These are phyloP conservation scores for Prunus armeniaca DNA, from an alignment of 306 rosid genomes.

Conservation along the genomic window DNA sequence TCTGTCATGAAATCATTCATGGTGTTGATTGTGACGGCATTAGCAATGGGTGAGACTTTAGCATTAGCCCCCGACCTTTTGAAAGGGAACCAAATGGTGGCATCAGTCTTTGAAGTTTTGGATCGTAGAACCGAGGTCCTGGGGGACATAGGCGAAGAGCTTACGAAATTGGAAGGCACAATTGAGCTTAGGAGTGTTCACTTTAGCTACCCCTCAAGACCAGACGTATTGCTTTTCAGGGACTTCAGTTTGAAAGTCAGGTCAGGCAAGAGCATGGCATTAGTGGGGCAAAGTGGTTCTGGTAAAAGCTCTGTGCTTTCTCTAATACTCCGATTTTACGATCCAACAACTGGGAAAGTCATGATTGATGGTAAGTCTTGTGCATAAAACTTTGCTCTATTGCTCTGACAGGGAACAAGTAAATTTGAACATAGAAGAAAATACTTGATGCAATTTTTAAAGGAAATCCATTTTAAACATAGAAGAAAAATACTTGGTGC, in stretches of 20 bases:
- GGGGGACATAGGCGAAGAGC: constrained; percentile 67
- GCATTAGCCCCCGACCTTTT: constrained; percentile 91
- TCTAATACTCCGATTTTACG: constrained; percentile 83
- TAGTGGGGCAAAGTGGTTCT: constrained; percentile 96
- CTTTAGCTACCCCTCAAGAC: constrained; percentile 89
- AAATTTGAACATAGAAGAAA: too few relatives aligned
- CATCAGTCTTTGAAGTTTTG: constrained; percentile 80
- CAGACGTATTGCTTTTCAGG: constrained; percentile 73
- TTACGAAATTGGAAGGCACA: constrained; percentile 68
- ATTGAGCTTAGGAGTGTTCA: constrained; percentile 73
- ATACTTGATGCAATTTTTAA: too few relatives aligned
- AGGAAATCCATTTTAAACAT: too few relatives aligned
- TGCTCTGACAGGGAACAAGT: too few relatives aligned
- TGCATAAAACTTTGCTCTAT: background rate
- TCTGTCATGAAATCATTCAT: constrained; percentile 93
- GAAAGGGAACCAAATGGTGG: constrained; percentile 94
- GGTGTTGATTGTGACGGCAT: constrained; percentile 85
- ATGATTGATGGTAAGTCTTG: constrained; percentile 75
- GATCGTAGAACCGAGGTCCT: constrained; percentile 66
- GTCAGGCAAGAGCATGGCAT: constrained; percentile 73
- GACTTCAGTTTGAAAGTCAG: constrained; percentile 77
- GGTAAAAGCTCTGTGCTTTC: constrained; percentile 98
- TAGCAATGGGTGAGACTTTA: constrained; percentile 91
- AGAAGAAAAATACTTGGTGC: too few relatives aligned
- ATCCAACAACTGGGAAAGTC: constrained; percentile 76